Conservation (phyloP, 148 eudicot genomes). For the Silene uniflora region DNA sequence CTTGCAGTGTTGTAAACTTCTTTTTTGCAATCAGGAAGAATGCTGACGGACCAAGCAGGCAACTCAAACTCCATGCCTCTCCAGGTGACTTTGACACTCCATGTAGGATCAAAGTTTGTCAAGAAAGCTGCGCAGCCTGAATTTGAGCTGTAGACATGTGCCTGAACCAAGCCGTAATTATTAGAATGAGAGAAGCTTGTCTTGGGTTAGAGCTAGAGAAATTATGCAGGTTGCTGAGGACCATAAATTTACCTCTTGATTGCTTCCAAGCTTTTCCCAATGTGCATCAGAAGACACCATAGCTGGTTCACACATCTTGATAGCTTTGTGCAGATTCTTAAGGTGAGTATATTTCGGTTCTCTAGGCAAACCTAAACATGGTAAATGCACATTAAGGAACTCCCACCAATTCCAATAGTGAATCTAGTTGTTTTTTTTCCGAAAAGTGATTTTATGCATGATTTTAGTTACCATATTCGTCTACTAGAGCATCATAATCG, state of each 20-base stretch:
- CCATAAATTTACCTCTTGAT: conserved; percentile 59
- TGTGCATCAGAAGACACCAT: conserved; percentile 63
- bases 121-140: conserved; percentile 84
- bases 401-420: neutral
- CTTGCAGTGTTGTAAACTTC: conserved; percentile 84
- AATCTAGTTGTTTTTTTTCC: neutral
- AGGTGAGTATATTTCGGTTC: conserved; percentile 89
- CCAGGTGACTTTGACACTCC: conserved; percentile 51
- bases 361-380: conserved; percentile 48
- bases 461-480: conserved; percentile 70
- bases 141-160: conserved; percentile 57
- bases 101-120: conserved; percentile 61
- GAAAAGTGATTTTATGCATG: neutral
- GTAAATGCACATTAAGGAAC: neutral
- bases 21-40: conserved; percentile 83
- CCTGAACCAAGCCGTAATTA: conserved; percentile 28
- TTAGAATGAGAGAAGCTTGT: neutral
- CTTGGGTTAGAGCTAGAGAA: neutral
- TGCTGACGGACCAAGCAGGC: conserved; percentile 95
- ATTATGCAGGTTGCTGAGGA: neutral
- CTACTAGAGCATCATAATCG: conserved; percentile 90
- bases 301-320: conserved; percentile 77
- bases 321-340: conserved; percentile 78
- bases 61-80: conserved; percentile 51
- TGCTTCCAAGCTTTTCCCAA: conserved; percentile 56